A percentile compares a stretch with the other conserved stretches of the same genome.
Evolutionary conservation across 2,329 filamentous ascomycete genomes (phyloP).

Genomic region (Fusarium sp.): DNA sequence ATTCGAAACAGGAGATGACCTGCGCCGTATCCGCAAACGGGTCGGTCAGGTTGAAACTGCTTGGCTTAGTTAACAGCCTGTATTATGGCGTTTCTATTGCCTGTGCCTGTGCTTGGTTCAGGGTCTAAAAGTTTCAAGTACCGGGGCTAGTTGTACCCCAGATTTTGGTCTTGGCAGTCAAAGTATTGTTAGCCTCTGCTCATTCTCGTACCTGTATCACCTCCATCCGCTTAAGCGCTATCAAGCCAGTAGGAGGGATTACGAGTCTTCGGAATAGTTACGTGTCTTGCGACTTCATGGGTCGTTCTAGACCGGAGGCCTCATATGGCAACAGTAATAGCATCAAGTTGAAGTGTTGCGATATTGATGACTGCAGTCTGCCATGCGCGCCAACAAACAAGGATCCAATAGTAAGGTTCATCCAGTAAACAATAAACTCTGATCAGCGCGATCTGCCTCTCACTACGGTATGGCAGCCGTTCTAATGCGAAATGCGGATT

Average conservation of each 20-base stretch:
- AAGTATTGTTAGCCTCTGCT: not conserved
- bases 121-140: constrained; percentile 19
- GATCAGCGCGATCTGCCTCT: not conserved
- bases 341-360: not conserved
- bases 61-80: constrained; percentile 2
- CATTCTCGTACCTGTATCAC: not conserved
- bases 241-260: not conserved
- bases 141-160: constrained; percentile 13
- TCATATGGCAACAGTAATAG: not conserved
- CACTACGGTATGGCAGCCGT: not conserved
- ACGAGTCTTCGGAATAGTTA: not conserved
- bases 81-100: constrained; percentile 2
- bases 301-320: not conserved
- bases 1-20: constrained; percentile 1
- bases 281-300: not conserved
- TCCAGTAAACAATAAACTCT: not conserved
- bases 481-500: not conserved
- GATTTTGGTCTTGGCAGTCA: not conserved
- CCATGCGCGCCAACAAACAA: not conserved
- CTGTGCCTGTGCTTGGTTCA: not conserved
- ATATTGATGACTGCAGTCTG: not conserved
- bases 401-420: not conserved
- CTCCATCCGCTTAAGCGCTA: not conserved
- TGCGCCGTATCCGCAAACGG: not conserved
- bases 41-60: not conserved